Evolutionary conservation across 169 alveolate species (phyloP), one percentile per base, ranked within the genome.

Genomic region (Babesia gibsoni): DNA sequence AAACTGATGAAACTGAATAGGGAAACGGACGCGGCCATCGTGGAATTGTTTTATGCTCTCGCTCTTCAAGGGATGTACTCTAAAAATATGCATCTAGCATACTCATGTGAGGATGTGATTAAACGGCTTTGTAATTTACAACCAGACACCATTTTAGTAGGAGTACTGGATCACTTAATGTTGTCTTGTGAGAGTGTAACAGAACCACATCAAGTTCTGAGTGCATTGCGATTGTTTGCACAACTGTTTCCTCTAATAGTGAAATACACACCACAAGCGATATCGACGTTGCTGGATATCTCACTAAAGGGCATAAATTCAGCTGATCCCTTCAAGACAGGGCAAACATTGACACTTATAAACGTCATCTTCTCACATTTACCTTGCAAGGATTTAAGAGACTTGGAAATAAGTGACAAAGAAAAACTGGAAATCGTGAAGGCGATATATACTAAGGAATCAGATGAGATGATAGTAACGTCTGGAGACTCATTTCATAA

Each of bases 271-370:
- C 88, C 88, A 2, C 50, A 61, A 23, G 67, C 72, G 37, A 49
- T 79, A 12, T n/a, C 36, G 30, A 52, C 80, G 10, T 8, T 79
- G 29, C 78, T 79, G 1, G 61, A 79, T 20, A 64, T 42, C 7
- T 30, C 50, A 20, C 16, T 79, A 16, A 49, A 69, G 46, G 68
- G 66, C 48, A 69, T 79, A n/a, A 39, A 49, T 36, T 20, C 80
- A n/a, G 48, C 88, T n/a, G 88, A 79, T 35, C 84, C 83, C 22
- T 69, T 79, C 61, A 79, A 66, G 20, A 68, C 82, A 5, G 63
- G 63, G 23, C 88, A 79, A 52, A 41, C 77, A 6, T 70, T 79
- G 57, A 43, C 61, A 3, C 84, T 79, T 23, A 43, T 79, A 20
- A 69, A 69, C 39, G 63, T 69, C 58, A 59, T 69, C 27, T 69